Base-by-base conservation (phyloP, 2,329 filamentous ascomycete species). In the Myriosclerotinia scirpicola region DNA sequence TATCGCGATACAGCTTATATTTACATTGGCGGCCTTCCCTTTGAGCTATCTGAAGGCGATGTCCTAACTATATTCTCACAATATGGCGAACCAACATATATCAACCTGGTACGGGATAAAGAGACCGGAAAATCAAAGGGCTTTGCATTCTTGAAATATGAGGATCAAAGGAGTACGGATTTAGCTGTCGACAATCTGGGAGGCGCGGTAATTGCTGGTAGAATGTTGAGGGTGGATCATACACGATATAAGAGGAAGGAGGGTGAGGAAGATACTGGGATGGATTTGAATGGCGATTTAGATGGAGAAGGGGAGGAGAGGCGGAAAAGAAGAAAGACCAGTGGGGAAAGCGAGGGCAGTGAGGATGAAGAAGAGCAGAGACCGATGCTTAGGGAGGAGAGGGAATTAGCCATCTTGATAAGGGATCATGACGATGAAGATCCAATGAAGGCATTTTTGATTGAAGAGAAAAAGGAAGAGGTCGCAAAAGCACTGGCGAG, bases 1-100 rank as follows among this genome's bases (percentile, higher is more conserved):
- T 99, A 98, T 80, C 91, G 92, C 80, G 95, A 96, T 81, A 98
- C 95, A 2, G 96, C 95, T 68, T 99, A 94, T 78, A 82, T 99
- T 77, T 97, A 97, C 82, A 93, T 99, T 73, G 96, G 96, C 75
- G 94, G 94, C 38, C 85, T 99, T 15, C 92, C 93, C 4, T 96
- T 91, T 79, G 92, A 96, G 75, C 85, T 99, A 52, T 93, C 92
- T 59, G 95, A 99, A 81, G 96, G 96, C 79, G 95, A 99, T 79
- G 85, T 99, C 69, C 87, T 98, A 72, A 93, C 93, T 14, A 96
- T 99, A 68, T 99, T 98, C 82, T 97, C 93, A 8, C 95, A 99
- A 78, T 99, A 90, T 76, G 95, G 95, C 73, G 94, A 98, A 76
- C 96, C 96, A 2, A 91, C 93, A 3, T 96, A 94, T 79, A 84